Evolutionary conservation across 257 asterid genomes (phyloP), one percentile per base, ranked within the genome.

Genomic region (Haberlea rhodopensis): DNA sequence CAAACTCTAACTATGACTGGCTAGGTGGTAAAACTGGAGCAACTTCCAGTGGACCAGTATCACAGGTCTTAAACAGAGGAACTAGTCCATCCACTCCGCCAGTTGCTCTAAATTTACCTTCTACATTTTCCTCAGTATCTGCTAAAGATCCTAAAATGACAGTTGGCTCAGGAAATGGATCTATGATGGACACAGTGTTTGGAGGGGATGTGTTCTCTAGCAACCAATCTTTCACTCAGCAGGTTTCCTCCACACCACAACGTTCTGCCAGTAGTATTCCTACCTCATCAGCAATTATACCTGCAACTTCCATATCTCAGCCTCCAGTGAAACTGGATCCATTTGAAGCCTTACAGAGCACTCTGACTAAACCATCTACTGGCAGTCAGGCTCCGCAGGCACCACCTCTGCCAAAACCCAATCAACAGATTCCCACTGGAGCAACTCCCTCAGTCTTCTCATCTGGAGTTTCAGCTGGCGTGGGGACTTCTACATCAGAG

Each of bases 291-390:
- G 75, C 84, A 57, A 53, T 63, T 78, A 83, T 70, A 69, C 84
- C 87, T 16, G 81, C 54, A 63, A 76, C 83, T 63, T 53, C 76
- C 15, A 76, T 60, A 8, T 73, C 84, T 65, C 83, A 78, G 76
- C 61, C 89, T 81, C 69, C 83, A 13, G 78, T 78, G 55, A 81
- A 78, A 73, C 71, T 82, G 24, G 97, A 92, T 51, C 96, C 99
- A 27, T 89, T 92, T 66, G 86, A 81, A 71, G 88, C 80, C 54
- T 73, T 92, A n/a, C 84, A 81, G 65, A 84, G 87, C 84, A 78
- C 85, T 78, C 66, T 78, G 43, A 43, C 66, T 27, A 82, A 78
- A 66, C 81, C 86, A 56, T 81, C 99, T 26, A 58, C 76, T n/a
- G 83, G 77, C 46, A 48, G 59, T 70, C 89, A 78, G 66, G 83